Base-by-base conservation (phyloP, 192 early-diverging fungal genomes). In the Diversispora eburnea region DNA sequence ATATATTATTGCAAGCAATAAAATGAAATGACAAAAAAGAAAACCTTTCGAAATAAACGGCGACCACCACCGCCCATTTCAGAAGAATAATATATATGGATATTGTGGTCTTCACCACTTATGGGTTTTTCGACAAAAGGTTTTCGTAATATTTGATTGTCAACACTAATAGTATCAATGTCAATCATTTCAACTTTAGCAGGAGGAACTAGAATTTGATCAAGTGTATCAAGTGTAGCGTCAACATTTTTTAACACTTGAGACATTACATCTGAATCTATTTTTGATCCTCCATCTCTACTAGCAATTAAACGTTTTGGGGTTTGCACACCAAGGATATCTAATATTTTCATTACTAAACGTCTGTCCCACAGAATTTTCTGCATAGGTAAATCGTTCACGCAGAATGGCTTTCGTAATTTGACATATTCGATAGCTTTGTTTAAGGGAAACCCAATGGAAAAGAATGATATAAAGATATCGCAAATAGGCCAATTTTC, bases 91-190 rank as follows among this genome's bases (percentile, higher is more conserved):
- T 99, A 97, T 64, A 99, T 95, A 84, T 92, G 88, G 65, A 99
- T 94, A 77, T 97, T 97, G 84, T 99, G 97, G 79, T 99, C 90
- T 79, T 99, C 97, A 25, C 95, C 91, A 42, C 90, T 89, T n/a
- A 93, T 90, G 9, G 97, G 97, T 76, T 99, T 99, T 76, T 99
- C 97, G 15, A 99, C 94, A 86, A 97, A 99, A 15, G 97, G 95
- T 78, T 99, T 99, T 75, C 77, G 80, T 17, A 99, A 84, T 42
- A 79, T 83, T 70, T 86, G 71, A 33, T 85, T 82, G 7, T 91
- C 91, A 12, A 95, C 82, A 20, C 80, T 67, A 69, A 96, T 84
- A 6, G 90, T 92, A 72, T 97, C 89, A 6, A 81, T 72, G 70
- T 91, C 90, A 58, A 91, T 63, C 39, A 81, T 64, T 58, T 80